phyloP scores from a whole-genome alignment of 2,329 filamentous ascomycete species.

The Scortechinia acanthostroma region DNA sequence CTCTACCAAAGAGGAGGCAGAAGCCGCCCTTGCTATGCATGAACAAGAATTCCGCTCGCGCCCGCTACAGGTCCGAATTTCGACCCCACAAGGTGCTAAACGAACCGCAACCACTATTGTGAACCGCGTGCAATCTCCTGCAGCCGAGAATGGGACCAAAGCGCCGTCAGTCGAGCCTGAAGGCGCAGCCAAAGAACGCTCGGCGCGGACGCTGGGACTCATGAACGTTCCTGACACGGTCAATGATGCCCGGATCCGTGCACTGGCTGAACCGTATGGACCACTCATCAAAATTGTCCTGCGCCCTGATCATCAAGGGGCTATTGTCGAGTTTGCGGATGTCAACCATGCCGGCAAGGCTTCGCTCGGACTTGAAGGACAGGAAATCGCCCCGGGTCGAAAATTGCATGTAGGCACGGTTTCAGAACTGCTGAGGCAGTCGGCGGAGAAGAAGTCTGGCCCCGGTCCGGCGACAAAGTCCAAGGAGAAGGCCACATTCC shows the following conservation, averaged over 20 bases:
- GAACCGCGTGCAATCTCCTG: neutral
- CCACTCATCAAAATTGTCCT: slow-evolving; percentile 70
- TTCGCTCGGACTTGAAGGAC: slow-evolving; percentile 31
- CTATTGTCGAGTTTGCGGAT: slow-evolving; percentile 75
- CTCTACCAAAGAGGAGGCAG: slow-evolving; percentile 61
- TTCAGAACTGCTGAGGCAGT: slow-evolving; percentile 3
- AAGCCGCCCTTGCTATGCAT: slow-evolving; percentile 57
- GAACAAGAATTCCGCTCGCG: slow-evolving; percentile 66
- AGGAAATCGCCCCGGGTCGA: slow-evolving; percentile 30
- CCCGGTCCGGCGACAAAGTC: slow-evolving; percentile 14
- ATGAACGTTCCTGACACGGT: slow-evolving; percentile 87
- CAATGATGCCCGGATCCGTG: slow-evolving; percentile 75
- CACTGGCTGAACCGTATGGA: slow-evolving; percentile 66
- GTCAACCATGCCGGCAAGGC: slow-evolving; percentile 34
- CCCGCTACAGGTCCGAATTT: slow-evolving; percentile 59
- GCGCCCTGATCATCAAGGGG: slow-evolving; percentile 75
- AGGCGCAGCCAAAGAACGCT: slow-evolving; percentile 38
- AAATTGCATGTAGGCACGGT: slow-evolving; percentile 38
- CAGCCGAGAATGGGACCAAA: neutral
- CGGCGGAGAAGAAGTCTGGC: slow-evolving; percentile 25
- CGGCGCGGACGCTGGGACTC: slow-evolving; percentile 70
- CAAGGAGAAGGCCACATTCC: neutral
- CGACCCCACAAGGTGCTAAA: slow-evolving; percentile 46
- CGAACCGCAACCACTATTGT: slow-evolving; percentile 9
- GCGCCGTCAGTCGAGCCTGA: slow-evolving; percentile 11